Base-by-base conservation (phyloP, 1,284 basidiomycete genomes). In the Pyrrhoderma lamaoense region DNA sequence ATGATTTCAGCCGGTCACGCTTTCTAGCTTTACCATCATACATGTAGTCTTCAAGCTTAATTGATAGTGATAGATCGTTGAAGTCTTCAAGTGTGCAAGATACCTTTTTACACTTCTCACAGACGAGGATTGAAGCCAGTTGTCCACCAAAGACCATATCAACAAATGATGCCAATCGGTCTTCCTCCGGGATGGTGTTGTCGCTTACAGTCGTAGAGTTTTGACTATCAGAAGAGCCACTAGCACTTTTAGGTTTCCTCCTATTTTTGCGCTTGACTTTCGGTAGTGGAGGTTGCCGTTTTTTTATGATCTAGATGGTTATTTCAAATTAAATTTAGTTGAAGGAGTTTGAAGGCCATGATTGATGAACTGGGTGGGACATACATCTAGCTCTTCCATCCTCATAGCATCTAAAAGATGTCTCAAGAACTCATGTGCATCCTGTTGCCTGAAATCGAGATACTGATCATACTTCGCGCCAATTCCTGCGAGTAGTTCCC, bases 71-170 rank as follows among this genome's bases (percentile, higher is more conserved):
- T 59, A 97, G 82, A 67, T 96, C 93, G 64, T 89, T 85, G 65
- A 97, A 97, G 62, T 93, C 91, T 66, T 94, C 91, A 62, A 89
- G 89, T 9, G 90, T 94, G 59, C 91, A 85, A 3, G 91, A 94
- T 48, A 94, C 77, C 67, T 90, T 75, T 65, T 93, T 93, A 78
- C 93, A 97, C 51, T 84, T 82, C 62, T 93, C 91, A 66, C 93
- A 97, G 3, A 97, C 88, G 45, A 97, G 85, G 61, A 95, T 85
- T 67, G 85, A 89, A 2, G 90, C 85, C 39, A 96, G 75, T 57
- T 81, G 79, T 3, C 93, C 93, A 47, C 89, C 87, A 61, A 96
- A 97, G 49, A 96, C 74, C 70, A 88, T 85, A 65, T 95, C 92
- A 8, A 89, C 79, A 58, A 94, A 88, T 0, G 92, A 85, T 3